Evolutionary conservation across 345 rosid genomes (phyloP), one percentile per base, ranked within the genome.

Genomic region (Brassica carinata): DNA sequence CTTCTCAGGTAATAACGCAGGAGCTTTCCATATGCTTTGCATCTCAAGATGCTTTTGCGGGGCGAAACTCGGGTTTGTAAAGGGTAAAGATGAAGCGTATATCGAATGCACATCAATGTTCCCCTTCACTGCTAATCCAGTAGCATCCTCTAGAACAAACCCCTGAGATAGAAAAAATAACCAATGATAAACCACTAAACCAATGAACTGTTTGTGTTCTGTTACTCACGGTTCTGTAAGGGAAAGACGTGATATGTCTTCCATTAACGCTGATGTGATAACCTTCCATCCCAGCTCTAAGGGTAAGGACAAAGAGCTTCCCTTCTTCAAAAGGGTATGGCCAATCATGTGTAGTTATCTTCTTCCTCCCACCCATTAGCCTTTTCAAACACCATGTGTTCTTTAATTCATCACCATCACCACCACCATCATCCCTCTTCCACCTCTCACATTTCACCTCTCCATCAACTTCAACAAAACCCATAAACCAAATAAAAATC

Each of bases 91-190:
- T 45, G 94, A 93, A 73, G 97, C 94, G 82, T 87, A 93, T 48
- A 96, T 72, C 17, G 94, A 92, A 66, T 86, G 97, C 27, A 96
- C 89, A 79, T 93, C 92, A 67, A 96, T 68, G 64, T 93, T 97
- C 14, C 98, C 97, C 7, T 81, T 93, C 51, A 96, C 78, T 69
- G 89, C 87, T 34, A 96, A 74, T 51, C 97, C 98, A 8, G 98
- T 96, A 38, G 99, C 99, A 89, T 96, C 99, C 88, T 96, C 99
- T 27, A 96, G 87, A 26, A 94, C 89, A 84, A 86, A 96, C 48
- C 99, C 98, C 98, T 96, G 87, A 53, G 11, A 38, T 23, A 38
- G 10, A 11, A 43, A 2, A 1, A 73, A 61, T 8, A 2, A 23
- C 51, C 70, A 43, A 59, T 23, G 3, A 11, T 36, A 53, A 73